A percentile compares a stretch with the other conserved stretches of the same genome.
These are phyloP conservation scores for Penicillium concentricum DNA, from an alignment of 2,329 filamentous ascomycete genomes.

Conservation along the genomic window DNA sequence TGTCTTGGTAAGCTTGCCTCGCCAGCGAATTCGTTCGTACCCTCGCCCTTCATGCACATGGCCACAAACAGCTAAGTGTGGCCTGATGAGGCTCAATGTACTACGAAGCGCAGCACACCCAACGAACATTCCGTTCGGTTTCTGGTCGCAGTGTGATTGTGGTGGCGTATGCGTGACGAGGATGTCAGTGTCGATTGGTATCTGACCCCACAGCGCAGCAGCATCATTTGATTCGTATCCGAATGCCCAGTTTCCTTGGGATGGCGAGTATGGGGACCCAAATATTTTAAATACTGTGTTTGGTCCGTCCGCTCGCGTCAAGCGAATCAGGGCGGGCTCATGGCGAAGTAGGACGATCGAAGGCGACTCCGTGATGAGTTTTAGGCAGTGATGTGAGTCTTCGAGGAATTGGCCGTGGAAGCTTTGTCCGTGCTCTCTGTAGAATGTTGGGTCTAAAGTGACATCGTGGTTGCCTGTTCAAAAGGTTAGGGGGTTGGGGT, in stretches of 20 bases:
- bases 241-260: slow-evolving; percentile 54
- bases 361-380: slow-evolving; percentile 40
- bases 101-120: slow-evolving; percentile 52
- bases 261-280: slow-evolving; percentile 56
- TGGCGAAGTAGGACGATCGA: slow-evolving; percentile 56
- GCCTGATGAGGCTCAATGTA: slow-evolving; percentile 48
- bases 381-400: slow-evolving; percentile 45
- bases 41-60: slow-evolving; percentile 60
- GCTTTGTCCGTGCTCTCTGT: slow-evolving; percentile 38
- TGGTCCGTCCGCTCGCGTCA: slow-evolving; percentile 48
- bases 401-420: slow-evolving; percentile 50
- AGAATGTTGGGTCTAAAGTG: slow-evolving; percentile 53
- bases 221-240: slow-evolving; percentile 50
- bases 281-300: slow-evolving; percentile 55
- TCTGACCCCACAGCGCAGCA: slow-evolving; percentile 48
- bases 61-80: slow-evolving; percentile 56
- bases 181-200: slow-evolving; percentile 54
- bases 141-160: slow-evolving; percentile 49
- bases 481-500: background rate
- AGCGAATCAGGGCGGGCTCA: slow-evolving; percentile 43
- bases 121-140: slow-evolving; percentile 28
- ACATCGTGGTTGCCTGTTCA: slow-evolving; percentile 58
- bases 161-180: slow-evolving; percentile 59
- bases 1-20: background rate
- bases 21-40: slow-evolving; percentile 53